Conservation (phyloP, 257 asterid genomes). For the Solanum tarijense region DNA sequence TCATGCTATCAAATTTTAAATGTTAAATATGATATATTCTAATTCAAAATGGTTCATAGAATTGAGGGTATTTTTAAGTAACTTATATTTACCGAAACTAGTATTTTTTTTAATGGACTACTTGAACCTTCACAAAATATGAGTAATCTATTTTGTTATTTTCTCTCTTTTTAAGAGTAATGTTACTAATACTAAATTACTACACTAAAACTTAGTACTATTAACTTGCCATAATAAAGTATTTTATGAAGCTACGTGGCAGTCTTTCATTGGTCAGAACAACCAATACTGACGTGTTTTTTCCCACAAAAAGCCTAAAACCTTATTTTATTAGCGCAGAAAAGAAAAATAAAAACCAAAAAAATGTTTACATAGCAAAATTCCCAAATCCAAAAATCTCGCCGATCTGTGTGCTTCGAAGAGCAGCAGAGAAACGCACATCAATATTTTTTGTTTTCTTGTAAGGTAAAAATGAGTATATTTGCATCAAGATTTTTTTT, state of each 20-base stretch:
- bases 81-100: too few species aligned
- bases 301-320: neutral
- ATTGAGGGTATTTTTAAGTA: too few species aligned
- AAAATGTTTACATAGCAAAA: neutral
- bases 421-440: neutral
- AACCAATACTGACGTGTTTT: neutral
- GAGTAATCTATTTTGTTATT: neutral
- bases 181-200: neutral
- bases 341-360: neutral
- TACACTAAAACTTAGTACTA: neutral
- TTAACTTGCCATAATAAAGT: neutral
- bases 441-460: neutral
- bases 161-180: neutral
- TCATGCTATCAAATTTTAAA: too few species aligned
- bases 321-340: neutral
- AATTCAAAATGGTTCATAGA: too few species aligned
- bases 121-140: neutral
- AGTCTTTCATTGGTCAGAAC: neutral
- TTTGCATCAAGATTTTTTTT: neutral
- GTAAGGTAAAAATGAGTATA: neutral
- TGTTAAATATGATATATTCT: too few species aligned
- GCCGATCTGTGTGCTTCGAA: neutral
- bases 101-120: neutral
- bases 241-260: neutral
- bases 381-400: neutral